Evolutionary conservation across 257 asterid species (phyloP).

Genomic region (Phtheirospermum japonicum): DNA sequence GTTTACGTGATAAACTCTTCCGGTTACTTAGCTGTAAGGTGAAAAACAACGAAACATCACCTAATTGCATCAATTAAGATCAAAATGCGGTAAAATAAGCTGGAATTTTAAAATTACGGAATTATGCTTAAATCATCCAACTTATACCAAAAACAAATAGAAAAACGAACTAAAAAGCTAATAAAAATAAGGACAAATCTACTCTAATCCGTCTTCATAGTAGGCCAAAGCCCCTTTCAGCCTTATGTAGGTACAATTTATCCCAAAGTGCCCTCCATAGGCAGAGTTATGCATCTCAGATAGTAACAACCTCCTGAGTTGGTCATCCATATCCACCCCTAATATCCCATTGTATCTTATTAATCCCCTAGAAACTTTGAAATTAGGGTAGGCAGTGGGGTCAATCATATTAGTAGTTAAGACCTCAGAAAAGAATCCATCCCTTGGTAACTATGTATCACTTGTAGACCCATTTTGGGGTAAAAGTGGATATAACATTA

Average conservation of each 20-base stretch:
- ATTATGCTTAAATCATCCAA: no score
- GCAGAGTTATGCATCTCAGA: background rate
- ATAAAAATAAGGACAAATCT: no score
- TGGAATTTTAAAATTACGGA: no score
- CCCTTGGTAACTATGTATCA: background rate
- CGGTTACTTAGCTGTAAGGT: no score
- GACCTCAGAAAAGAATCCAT: background rate
- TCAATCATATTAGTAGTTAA: background rate
- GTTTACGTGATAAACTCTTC: no score
- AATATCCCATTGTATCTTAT: background rate
- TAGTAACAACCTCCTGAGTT: background rate
- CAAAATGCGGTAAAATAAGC: no score
- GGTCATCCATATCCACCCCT: background rate
- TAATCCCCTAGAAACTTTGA: rapidly evolving
- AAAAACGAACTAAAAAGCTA: no score
- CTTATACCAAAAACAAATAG: no score
- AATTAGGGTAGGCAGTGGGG: background rate
- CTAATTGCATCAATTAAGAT: no score
- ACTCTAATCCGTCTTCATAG: background rate
- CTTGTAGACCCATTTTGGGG: background rate
- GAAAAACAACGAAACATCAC: no score
- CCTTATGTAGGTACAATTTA: background rate
- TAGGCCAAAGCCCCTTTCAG: background rate
- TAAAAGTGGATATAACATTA: no score
- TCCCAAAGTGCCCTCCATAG: background rate